These are phyloP conservation scores for Pseudogymnoascus sp. DNA, from an alignment of 2,329 filamentous ascomycete species.

Conservation along the genomic window DNA sequence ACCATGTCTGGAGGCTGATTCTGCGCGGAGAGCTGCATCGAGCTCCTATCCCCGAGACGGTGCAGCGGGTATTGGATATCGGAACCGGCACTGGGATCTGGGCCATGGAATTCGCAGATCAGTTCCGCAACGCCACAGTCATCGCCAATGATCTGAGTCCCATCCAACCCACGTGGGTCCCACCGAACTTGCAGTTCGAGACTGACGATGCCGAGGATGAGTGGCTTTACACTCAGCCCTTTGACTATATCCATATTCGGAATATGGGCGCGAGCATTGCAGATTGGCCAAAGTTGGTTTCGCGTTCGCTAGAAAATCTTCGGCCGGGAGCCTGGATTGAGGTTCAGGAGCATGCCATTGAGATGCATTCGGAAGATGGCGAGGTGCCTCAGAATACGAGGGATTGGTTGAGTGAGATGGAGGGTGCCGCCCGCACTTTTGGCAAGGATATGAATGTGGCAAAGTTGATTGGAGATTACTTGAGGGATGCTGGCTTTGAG, in stretches of 20 bases:
- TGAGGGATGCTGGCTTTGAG: slow-evolving; percentile 31
- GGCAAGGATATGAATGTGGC: slow-evolving; percentile 23
- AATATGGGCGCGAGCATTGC: slow-evolving; percentile 4
- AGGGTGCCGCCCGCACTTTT: slow-evolving; percentile 27
- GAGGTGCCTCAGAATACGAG: slow-evolving; percentile 10
- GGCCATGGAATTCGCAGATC: slow-evolving; percentile 12
- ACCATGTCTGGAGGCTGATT: slow-evolving; percentile 6
- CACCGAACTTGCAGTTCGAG: slow-evolving; percentile 21
- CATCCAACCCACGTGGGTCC: slow-evolving; percentile 14
- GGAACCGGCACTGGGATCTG: slow-evolving; percentile 14
- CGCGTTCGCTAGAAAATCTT: slow-evolving; percentile 8
- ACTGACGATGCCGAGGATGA: slow-evolving; percentile 26
- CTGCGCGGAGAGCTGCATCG: slow-evolving; percentile 4
- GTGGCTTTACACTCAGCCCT: slow-evolving; percentile 21
- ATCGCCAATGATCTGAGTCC: slow-evolving; percentile 12
- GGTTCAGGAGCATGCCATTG: slow-evolving; percentile 20
- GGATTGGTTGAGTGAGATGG: slow-evolving; percentile 16
- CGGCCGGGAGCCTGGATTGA: slow-evolving; percentile 23
- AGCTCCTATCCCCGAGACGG: slow-evolving; percentile 10
- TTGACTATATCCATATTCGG: slow-evolving; percentile 17
- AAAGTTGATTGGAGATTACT: slow-evolving; percentile 19
- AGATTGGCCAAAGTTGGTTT: slow-evolving; percentile 7
- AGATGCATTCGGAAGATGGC: slow-evolving; percentile 14
- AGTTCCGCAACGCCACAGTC: slow-evolving; percentile 11
- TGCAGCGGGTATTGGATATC: slow-evolving; percentile 11